Base-by-base conservation (phyloP, 1,139 yeast genomes). In the Hemisphaericaspora xylanilytica region DNA sequence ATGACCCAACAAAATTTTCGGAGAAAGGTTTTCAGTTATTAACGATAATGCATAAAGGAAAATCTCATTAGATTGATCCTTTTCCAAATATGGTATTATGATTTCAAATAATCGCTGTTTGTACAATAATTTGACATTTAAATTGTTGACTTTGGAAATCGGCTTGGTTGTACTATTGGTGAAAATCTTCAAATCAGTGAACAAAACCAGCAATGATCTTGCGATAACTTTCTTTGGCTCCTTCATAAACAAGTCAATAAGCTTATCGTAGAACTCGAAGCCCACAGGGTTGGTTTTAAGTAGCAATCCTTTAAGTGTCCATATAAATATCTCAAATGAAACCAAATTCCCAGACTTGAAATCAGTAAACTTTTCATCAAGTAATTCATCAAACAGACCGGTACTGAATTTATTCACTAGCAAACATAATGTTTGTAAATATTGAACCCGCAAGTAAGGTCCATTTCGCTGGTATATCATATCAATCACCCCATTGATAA, bases 81-180 rank as follows among this genome's bases (percentile, higher is more conserved):
- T 76, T 11, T 77, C 67, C 29, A 83, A 53, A n/a, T 58, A 60
- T 1, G 81, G 81, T 16, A 81, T 65, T 3, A 80, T 65, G 8
- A 69, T 63, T 42, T 78, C 78, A 58, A 87, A 87, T 16, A 85
- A 69, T 47, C 81, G 80, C 54, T 92, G 97, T 56, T 87, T 88
- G 67, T 84, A 85, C 22, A 92, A 67, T 32, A 76, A 58, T 41
- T 85, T 74, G 18, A 84, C 76, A 43, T 81, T 76, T 42, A 83
- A 68, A 44, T 79, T 78, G 47, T 72, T 59, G 13, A 76, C 78
- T 30, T 72, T 70, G 2, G 76, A 69, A 28, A 77, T 80, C 37
- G 27, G 56, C 53, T 32, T 54, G 43, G 32, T 49, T 44, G 29
- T 55, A 29, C 55, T 50, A 50, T 76, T 80, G 36, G 70, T 63